phyloP scores from a whole-genome alignment of 2,329 filamentous ascomycete species.

The Colletotrichum ledebouriae region DNA sequence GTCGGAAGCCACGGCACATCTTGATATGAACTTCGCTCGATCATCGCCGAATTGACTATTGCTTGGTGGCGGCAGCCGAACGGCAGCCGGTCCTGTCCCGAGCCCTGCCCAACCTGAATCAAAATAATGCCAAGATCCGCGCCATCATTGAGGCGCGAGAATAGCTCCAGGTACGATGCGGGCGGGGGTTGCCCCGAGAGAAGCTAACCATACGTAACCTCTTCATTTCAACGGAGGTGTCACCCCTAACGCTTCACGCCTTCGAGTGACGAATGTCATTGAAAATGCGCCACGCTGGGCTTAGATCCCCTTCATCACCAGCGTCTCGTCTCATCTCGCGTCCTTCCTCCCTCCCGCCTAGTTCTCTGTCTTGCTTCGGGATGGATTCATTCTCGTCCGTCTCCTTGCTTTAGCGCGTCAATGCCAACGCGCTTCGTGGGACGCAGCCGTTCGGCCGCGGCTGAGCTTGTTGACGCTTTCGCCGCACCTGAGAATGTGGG shows the following conservation, averaged over 20 bases:
- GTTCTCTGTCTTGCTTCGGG: slow-evolving; percentile 26
- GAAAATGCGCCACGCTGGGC: slow-evolving; percentile 2
- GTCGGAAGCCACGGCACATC: slow-evolving; percentile 6
- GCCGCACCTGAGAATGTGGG: slow-evolving; percentile 37
- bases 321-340: slow-evolving; percentile 7
- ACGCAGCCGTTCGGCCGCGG: slow-evolving; percentile 10
- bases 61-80: not conserved
- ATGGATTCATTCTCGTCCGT: slow-evolving; percentile 3
- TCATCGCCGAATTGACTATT: not conserved
- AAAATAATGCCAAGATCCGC: slow-evolving; percentile 16
- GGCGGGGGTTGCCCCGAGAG: slow-evolving; percentile 9
- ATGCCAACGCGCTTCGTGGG: not conserved
- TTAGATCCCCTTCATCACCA: slow-evolving; percentile 4
- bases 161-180: slow-evolving; percentile 16
- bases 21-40: slow-evolving; percentile 1
- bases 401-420: slow-evolving; percentile 23
- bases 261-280: slow-evolving; percentile 25
- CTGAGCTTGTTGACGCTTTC: slow-evolving; percentile 7
- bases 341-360: not conserved
- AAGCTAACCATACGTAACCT: not conserved
- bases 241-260: slow-evolving; percentile 22
- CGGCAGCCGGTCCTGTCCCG: slow-evolving; percentile 15
- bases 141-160: slow-evolving; percentile 4
- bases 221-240: slow-evolving; percentile 9
- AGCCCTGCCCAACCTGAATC: slow-evolving; percentile 17